Percentiles rank a stretch among this genome's conserved stretches.
Evolutionary conservation across 2,329 filamentous ascomycete genomes (phyloP).

Genomic region (Alternaria sp.): DNA sequence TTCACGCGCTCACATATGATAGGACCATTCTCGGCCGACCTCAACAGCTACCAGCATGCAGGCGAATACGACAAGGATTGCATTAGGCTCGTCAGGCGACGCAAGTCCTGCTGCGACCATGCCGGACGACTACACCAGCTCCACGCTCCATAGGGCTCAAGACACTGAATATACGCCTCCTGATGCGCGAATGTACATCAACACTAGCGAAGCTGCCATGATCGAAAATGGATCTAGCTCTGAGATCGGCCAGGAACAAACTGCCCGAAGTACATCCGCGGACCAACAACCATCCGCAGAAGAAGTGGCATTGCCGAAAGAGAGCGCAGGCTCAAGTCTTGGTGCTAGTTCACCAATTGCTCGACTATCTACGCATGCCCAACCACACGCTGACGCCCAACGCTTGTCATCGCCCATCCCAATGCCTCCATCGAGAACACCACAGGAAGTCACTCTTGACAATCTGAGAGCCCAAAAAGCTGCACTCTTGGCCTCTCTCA

Average conservation of each 20-base stretch:
- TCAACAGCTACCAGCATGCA: background rate
- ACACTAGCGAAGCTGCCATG: background rate
- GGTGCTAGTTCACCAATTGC: background rate
- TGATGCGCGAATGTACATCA: background rate
- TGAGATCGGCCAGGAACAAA: background rate
- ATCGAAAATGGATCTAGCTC: background rate
- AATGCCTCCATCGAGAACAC: slow-evolving; percentile 30
- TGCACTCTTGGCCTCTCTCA: slow-evolving; percentile 42
- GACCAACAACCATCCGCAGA: background rate
- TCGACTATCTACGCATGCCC: background rate
- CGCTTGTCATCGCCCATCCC: background rate
- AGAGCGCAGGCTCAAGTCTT: background rate
- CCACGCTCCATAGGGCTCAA: background rate
- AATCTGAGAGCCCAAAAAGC: slow-evolving; percentile 54
- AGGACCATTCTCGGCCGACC: background rate
- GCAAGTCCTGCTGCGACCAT: background rate
- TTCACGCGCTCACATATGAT: slow-evolving; percentile 9
- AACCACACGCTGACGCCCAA: background rate
- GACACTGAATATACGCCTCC: background rate
- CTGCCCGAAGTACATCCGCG: background rate
- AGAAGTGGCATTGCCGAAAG: background rate
- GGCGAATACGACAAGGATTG: background rate
- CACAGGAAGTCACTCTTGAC: slow-evolving; percentile 57
- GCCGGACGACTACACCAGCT: background rate
- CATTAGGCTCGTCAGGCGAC: background rate